Evolutionary conservation across 768 basidiomycete genomes (phyloP), one percentile per base, ranked within the genome.

Genomic region (Trametes sanguinea): DNA sequence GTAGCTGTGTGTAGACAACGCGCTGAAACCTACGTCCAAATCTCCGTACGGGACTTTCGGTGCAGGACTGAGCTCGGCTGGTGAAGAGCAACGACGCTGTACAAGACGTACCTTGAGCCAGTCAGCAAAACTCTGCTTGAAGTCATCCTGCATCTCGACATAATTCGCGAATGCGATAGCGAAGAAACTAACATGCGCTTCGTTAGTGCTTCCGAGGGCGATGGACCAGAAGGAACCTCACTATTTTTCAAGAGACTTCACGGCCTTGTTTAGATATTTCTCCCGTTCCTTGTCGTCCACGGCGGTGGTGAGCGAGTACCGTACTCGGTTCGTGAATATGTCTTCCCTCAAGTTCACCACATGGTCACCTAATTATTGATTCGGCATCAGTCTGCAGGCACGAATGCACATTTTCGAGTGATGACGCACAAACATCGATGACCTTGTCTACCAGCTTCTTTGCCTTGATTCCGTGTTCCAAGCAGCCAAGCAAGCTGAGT

Each of bases 81-180:
- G 22, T 22, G 22, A 22, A 22, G 22, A 22, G 22, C 22, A 22
- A 22, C 22, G 22, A 22, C 22, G 22, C 22, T 22, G 22, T 22
- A 22, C 22, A 22, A 22, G 22, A 22, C 78, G 33, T 35, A 89
- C 90, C 82, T 88, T 88, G 37, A 97, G 75, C 95, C 95, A 98
- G n/a, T 83, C 79, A 0, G 88, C 88, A 73, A 98, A 98, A 10
- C 82, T 86, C 64, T 86, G 83, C 44, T 77, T 73, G 70, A 89
- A 84, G 56, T 81, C 75, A 65, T 83, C 77, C 11, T 87, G 82
- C 30, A 81, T 80, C 54, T 87, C 84, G 5, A 96, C 87, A 67
- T 90, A 99, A 62, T 87, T 92, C 2, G 95, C 90, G 69, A 98
- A 99, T 0, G 90, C 91, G 61, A 98, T 90, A 67, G 95, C 85